A percentile compares a stretch with the other conserved stretches of the same genome.
phyloP scores from a whole-genome alignment of 768 basidiomycete species.

The Tylopilus subfusipes region DNA sequence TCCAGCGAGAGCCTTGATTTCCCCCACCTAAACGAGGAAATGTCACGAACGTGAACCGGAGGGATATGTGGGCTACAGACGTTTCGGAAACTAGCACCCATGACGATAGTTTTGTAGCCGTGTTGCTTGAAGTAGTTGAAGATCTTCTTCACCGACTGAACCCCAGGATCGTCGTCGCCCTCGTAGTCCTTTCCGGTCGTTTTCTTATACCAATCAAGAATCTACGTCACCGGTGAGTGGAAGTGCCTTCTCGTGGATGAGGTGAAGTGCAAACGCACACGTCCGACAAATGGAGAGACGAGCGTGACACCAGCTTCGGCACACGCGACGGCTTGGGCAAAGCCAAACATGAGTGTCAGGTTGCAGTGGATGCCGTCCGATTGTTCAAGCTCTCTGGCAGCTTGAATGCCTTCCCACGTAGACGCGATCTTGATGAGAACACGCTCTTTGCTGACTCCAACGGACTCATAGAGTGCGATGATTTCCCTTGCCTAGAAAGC shows the following conservation, averaged over 20 bases:
- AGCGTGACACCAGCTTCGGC: neutral
- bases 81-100: constrained; percentile 99
- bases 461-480: neutral
- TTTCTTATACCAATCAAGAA: constrained; percentile 99
- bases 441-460: neutral
- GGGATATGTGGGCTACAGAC: constrained; percentile 38
- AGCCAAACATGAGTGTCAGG: neutral
- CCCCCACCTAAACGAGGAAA: constrained; percentile 54
- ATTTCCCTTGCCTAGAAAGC: neutral
- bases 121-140: constrained; percentile 99
- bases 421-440: neutral
- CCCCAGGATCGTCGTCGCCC: constrained; percentile 92
- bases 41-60: neutral
- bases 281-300: neutral
- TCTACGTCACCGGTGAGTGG: constrained; percentile 40
- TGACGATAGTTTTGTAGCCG: constrained; percentile 95
- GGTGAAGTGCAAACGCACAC: neutral
- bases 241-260: neutral
- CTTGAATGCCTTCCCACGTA: neutral
- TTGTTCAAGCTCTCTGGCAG: neutral
- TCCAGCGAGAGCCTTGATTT: constrained; percentile 91
- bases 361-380: neutral
- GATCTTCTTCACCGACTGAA: constrained; percentile 90
- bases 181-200: constrained; percentile 76
- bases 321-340: neutral